phyloP scores from a whole-genome alignment of 2,329 filamentous ascomycete genomes.

The Dothideomycetidae sp. region DNA sequence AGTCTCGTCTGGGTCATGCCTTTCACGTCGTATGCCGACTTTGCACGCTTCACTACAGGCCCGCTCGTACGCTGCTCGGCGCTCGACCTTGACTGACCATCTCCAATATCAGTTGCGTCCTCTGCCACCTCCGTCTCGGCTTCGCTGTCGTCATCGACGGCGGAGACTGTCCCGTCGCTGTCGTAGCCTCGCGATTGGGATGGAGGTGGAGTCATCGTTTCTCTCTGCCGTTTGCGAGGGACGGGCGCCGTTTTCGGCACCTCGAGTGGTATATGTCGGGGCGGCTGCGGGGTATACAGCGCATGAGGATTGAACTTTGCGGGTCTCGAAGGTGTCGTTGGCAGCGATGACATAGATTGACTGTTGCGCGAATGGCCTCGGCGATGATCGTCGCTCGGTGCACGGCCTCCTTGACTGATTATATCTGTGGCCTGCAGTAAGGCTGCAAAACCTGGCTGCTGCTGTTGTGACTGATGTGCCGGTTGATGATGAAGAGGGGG shows the following conservation, averaged over 20 bases:
- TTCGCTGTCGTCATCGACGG: constrained; percentile 38
- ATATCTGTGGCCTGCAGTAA: constrained; percentile 62
- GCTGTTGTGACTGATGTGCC: constrained; percentile 3
- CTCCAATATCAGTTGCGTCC: constrained; percentile 33
- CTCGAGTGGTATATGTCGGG: constrained; percentile 8
- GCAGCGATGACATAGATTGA: constrained; percentile 74
- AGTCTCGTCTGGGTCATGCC: constrained; percentile 46
- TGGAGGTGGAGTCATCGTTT: neutral
- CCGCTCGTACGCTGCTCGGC: constrained; percentile 49
- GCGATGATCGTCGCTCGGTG: constrained; percentile 44
- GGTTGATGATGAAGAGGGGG: constrained; percentile 27
- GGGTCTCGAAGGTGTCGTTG: constrained; percentile 53
- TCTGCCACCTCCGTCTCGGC: constrained; percentile 49
- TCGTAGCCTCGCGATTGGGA: constrained; percentile 5
- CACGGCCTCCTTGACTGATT: constrained; percentile 61
- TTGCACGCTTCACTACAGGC: constrained; percentile 23
- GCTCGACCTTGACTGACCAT: constrained; percentile 64
- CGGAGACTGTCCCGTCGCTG: constrained; percentile 59
- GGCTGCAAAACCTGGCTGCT: constrained; percentile 48
- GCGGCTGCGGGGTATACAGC: constrained; percentile 31
- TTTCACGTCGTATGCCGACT: constrained; percentile 27
- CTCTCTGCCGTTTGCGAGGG: constrained; percentile 3
- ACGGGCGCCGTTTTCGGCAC: constrained; percentile 11
- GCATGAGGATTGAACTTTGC: constrained; percentile 32
- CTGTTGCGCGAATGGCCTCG: constrained; percentile 57